Evolutionary conservation across 768 basidiomycete genomes (phyloP).

Genomic region (Epithele typhae): DNA sequence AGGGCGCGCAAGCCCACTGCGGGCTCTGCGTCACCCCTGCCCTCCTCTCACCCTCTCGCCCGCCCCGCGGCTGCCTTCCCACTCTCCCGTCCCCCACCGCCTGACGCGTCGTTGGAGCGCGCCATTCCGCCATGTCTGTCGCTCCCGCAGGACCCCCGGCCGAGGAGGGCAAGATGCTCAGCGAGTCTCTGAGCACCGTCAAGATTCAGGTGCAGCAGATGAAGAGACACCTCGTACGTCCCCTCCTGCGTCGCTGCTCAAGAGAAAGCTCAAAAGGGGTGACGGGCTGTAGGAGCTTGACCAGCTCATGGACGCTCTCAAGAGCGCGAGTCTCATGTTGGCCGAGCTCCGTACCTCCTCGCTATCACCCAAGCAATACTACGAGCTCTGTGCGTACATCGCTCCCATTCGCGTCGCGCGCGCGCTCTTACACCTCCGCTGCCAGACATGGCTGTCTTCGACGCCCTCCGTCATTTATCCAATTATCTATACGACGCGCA

Average conservation of each 20-base stretch:
- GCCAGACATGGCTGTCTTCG: constrained; percentile 98
- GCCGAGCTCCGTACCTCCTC: constrained; percentile 93
- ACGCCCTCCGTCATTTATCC: constrained; percentile 89
- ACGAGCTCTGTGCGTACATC: constrained; percentile 81
- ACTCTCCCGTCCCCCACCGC: not conserved
- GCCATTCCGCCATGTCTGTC: constrained; percentile 13
- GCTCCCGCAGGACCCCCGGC: constrained; percentile 28
- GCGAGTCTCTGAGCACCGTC: constrained; percentile 80
- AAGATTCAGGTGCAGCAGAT: constrained; percentile 93
- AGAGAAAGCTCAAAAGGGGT: no score
- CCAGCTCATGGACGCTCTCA: constrained; percentile 97
- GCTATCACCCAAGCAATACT: constrained; percentile 95
- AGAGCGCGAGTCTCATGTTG: constrained; percentile 96
- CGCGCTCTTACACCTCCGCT: not conserved
- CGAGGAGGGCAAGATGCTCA: constrained; percentile 82
- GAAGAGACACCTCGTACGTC: constrained; percentile 80
- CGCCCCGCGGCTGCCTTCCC: not conserved
- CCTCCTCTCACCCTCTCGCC: not conserved
- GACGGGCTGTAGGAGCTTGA: constrained; percentile 84
- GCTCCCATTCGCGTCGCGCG: not conserved
- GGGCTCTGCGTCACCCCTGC: not conserved
- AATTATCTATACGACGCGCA: constrained; percentile 98
- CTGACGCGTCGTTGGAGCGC: no score
- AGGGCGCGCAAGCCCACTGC: not conserved
- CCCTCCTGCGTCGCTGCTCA: no score